phyloP scores from a whole-genome alignment of 345 rosid genomes.

The Streptanthus diversifolius region DNA sequence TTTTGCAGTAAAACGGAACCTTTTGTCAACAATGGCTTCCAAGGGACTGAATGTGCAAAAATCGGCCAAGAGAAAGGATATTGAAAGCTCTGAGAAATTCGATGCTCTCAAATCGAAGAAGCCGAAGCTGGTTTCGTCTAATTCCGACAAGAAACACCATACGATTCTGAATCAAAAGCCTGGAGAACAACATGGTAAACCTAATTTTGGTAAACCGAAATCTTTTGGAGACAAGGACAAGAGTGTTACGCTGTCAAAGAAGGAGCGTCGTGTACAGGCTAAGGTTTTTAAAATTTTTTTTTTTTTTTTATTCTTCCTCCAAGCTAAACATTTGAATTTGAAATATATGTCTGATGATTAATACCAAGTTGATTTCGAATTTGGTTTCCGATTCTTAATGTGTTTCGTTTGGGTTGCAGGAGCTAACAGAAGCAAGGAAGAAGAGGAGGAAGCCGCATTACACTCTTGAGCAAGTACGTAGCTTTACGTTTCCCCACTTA shows the following conservation, averaged over 20 bases:
- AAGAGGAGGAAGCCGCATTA: constrained; percentile 83
- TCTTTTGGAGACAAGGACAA: constrained; percentile 12
- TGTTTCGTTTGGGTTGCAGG: constrained; percentile 40
- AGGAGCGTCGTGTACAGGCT: constrained; percentile 31
- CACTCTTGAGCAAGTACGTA: constrained; percentile 67
- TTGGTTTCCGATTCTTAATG: not conserved
- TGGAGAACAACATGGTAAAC: constrained; percentile 9
- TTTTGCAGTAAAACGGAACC: not conserved
- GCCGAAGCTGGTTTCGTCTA: constrained; percentile 21
- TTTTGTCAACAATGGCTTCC: constrained; percentile 27
- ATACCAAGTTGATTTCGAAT: not conserved
- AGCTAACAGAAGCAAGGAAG: constrained; percentile 75
- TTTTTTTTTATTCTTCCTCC: not conserved
- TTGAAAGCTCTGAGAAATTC: constrained; percentile 14
- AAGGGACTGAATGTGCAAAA: constrained; percentile 13
- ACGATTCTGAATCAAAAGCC: not conserved
- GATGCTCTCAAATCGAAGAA: constrained; percentile 28
- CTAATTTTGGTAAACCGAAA: constrained; percentile 7
- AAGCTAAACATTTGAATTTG: not conserved
- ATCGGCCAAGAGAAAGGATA: constrained; percentile 27
- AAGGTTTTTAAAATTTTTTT: constrained; percentile 16
- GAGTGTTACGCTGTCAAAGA: constrained; percentile 13
- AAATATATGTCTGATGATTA: not conserved
- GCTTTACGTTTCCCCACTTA: not conserved
- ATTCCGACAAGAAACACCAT: not conserved